phyloP scores from a whole-genome alignment of 2,329 filamentous ascomycete genomes.

The Monilinia fructigena region DNA sequence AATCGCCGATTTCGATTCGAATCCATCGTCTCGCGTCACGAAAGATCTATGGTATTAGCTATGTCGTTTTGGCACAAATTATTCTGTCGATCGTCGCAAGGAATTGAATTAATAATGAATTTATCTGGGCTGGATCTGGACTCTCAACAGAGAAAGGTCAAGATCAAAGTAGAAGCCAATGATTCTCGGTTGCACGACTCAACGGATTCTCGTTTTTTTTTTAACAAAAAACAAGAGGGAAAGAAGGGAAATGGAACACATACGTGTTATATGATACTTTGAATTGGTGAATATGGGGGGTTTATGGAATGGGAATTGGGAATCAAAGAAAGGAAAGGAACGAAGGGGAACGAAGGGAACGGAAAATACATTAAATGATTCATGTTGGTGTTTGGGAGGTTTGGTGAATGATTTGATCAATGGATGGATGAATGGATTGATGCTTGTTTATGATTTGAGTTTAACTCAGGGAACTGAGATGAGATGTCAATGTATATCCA shows the following conservation, averaged over 20 bases:
- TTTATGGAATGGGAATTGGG: conserved; percentile 11
- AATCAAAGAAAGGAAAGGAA: conserved; percentile 1
- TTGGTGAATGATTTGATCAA: conserved; percentile 1
- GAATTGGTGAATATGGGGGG: background rate
- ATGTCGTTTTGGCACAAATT: background rate
- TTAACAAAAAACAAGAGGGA: background rate
- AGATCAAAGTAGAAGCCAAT: background rate
- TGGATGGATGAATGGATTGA: background rate
- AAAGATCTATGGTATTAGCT: background rate
- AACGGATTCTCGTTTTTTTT: background rate
- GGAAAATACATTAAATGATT: conserved; percentile 10
- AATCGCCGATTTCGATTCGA: background rate
- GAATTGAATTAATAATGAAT: background rate
- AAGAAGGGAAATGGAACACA: background rate
- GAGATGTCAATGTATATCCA: too few species aligned
- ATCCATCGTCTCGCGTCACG: background rate
- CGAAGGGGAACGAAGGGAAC: background rate
- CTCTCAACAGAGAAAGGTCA: background rate
- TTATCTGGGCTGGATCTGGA: too few species aligned
- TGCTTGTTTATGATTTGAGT: too few species aligned
- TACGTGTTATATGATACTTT: background rate
- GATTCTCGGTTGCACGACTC: background rate
- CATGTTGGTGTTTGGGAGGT: conserved; percentile 9
- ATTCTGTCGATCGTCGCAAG: background rate
- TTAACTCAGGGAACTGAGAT: too few species aligned